Conservation (phyloP, 1,284 basidiomycete species). For the Pseudozyma sp. region DNA sequence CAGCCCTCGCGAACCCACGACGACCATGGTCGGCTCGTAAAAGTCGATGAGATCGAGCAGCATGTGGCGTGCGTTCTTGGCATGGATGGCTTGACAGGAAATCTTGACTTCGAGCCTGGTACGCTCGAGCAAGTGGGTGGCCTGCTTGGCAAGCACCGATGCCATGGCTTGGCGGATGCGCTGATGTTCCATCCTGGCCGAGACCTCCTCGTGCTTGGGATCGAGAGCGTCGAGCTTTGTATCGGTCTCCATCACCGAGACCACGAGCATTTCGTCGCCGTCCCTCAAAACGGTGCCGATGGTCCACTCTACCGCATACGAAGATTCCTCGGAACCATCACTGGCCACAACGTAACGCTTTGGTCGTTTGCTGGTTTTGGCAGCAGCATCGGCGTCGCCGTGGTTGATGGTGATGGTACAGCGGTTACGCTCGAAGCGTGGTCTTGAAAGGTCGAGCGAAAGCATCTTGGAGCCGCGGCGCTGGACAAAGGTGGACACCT, state of each 20-base stretch:
- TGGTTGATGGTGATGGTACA: slow-evolving; percentile 91
- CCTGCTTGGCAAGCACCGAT: slow-evolving; percentile 84
- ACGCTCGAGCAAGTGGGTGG: slow-evolving; percentile 86
- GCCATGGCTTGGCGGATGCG: slow-evolving; percentile 92
- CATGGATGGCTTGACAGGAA: slow-evolving; percentile 91
- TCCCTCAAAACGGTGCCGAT: slow-evolving; percentile 95
- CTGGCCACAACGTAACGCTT: slow-evolving; percentile 89
- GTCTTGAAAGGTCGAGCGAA: slow-evolving; percentile 70
- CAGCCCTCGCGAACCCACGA: slow-evolving; percentile 92
- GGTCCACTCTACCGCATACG: slow-evolving; percentile 71
- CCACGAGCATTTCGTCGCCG: slow-evolving; percentile 77
- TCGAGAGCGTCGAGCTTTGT: slow-evolving; percentile 73
- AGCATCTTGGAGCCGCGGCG: slow-evolving; percentile 41
- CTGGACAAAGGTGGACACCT: slow-evolving; percentile 36
- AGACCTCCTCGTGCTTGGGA: slow-evolving; percentile 73
- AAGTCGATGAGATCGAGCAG: slow-evolving; percentile 88
- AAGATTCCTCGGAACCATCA: slow-evolving; percentile 80
- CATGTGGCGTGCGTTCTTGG: slow-evolving; percentile 91
- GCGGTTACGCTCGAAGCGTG: slow-evolving; percentile 87
- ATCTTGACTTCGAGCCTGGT: slow-evolving; percentile 87
- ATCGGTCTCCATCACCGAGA: slow-evolving; percentile 93
- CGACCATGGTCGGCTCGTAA: slow-evolving; percentile 89
- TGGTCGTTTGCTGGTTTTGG: slow-evolving; percentile 73
- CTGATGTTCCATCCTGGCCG: slow-evolving; percentile 82
- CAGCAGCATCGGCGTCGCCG: slow-evolving; percentile 59